Percentiles rank a stretch among this genome's conserved stretches.
Conservation (phyloP, 2,329 filamentous ascomycete species). For the Microsporum ferrugineum region DNA sequence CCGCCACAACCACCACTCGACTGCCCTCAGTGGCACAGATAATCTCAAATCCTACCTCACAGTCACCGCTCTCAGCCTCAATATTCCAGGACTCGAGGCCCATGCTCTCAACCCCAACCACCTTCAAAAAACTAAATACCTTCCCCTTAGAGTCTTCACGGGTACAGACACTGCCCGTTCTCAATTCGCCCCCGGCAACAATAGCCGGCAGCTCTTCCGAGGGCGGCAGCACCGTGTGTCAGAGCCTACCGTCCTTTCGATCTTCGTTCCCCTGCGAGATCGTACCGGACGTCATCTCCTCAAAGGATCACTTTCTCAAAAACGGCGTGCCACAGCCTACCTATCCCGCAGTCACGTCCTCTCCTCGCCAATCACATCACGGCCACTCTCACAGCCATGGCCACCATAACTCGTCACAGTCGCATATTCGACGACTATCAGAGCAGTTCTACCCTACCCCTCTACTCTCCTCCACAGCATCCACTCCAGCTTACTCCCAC, state of each 20-base stretch:
- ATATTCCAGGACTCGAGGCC: not conserved
- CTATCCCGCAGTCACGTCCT: slow-evolving; percentile 5
- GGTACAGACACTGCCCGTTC: slow-evolving; percentile 28
- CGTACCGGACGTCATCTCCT: slow-evolving; percentile 11
- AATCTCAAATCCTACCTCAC: not conserved
- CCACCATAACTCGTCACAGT: not conserved
- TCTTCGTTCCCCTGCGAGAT: slow-evolving; percentile 26
- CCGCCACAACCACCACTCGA: not conserved
- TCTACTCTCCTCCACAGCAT: slow-evolving; percentile 5
- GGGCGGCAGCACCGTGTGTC: slow-evolving; percentile 23
- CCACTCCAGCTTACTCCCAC: not conserved
- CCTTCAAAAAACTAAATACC: not conserved
- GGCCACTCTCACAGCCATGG: slow-evolving; percentile 22
- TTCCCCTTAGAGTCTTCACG: not conserved
- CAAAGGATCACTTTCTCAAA: slow-evolving; percentile 19
- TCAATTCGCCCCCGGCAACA: slow-evolving; percentile 29
- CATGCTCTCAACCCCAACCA: not conserved
- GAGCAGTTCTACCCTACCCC: slow-evolving; percentile 19
- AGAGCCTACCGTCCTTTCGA: slow-evolving; percentile 33
- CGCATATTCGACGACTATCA: slow-evolving; percentile 19
- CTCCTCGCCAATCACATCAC: slow-evolving; percentile 18
- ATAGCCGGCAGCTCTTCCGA: slow-evolving; percentile 26
- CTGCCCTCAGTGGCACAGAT: slow-evolving; percentile 2
- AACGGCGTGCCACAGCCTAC: slow-evolving; percentile 15
- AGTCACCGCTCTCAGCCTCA: not conserved